phyloP scores from a whole-genome alignment of 2,329 filamentous ascomycete species.

The Fusarium proliferatum region DNA sequence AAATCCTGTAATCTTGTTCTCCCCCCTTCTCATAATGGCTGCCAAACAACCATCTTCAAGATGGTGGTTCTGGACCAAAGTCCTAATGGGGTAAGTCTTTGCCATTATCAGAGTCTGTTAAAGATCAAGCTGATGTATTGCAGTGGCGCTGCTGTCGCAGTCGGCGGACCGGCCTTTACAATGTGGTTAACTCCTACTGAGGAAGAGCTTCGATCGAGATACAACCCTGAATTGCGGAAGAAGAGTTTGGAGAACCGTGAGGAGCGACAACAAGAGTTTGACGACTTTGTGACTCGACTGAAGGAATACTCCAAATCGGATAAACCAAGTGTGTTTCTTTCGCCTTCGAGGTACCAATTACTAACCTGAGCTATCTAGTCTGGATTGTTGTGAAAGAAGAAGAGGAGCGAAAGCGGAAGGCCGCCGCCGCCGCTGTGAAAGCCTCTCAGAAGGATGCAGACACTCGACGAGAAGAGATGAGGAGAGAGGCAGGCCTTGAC shows the following conservation, averaged over 20 bases:
- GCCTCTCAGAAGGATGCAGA: constrained; percentile 56
- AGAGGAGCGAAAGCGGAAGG: constrained; percentile 55
- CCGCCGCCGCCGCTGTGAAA: constrained; percentile 49
- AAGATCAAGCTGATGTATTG: constrained; percentile 23
- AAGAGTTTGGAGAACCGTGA: constrained; percentile 83
- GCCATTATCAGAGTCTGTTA: constrained; percentile 20
- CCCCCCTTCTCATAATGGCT: constrained; percentile 40
- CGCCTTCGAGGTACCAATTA: neutral
- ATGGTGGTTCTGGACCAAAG: constrained; percentile 73
- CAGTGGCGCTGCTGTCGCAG: constrained; percentile 76
- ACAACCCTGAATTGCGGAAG: constrained; percentile 95
- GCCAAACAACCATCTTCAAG: constrained; percentile 61
- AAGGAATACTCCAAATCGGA: constrained; percentile 92
- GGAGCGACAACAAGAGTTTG: constrained; percentile 84
- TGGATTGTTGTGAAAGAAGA: constrained; percentile 64
- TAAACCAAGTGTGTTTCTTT: constrained; percentile 78
- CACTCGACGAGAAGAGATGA: constrained; percentile 60
- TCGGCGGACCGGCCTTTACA: constrained; percentile 88
- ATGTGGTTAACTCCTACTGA: constrained; percentile 85
- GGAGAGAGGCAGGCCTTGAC: constrained; percentile 59
- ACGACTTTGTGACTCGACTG: constrained; percentile 84
- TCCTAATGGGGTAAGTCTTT: constrained; percentile 72
- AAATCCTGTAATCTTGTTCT: neutral
- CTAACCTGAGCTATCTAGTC: constrained; percentile 51
- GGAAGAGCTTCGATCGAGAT: constrained; percentile 90